These are phyloP conservation scores for Saccharomycopsis hybrid DNA, from an alignment of 1,139 yeast species.

Conservation along the genomic window DNA sequence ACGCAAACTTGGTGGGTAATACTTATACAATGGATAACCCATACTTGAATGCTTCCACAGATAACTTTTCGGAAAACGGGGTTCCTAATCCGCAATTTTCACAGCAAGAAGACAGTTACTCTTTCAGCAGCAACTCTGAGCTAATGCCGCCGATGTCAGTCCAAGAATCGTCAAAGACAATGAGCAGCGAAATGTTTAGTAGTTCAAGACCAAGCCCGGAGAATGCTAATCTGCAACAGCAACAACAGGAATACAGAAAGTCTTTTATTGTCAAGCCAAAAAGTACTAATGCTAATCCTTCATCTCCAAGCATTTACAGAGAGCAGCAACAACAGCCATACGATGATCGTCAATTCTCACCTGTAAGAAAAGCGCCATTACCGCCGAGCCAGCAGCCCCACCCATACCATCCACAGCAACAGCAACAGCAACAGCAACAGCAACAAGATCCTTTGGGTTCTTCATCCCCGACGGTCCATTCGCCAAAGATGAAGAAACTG, in stretches of 20 bases:
- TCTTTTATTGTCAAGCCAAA: background rate
- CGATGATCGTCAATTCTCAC: constrained; percentile 20
- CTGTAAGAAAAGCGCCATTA: constrained; percentile 20
- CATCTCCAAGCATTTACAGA: background rate
- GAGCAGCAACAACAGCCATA: background rate
- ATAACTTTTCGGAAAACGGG: constrained; percentile 5
- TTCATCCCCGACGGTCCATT: background rate
- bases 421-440: too few species aligned
- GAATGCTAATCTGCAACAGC: too few species aligned
- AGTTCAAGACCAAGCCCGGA: too few species aligned
- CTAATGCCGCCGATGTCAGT: constrained; percentile 7
- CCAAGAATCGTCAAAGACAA: too few species aligned
- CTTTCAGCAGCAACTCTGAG: background rate
- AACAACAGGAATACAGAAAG: background rate
- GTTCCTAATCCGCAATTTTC: background rate
- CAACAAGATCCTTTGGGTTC: too few species aligned
- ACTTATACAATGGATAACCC: constrained; percentile 20
- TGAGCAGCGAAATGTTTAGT: too few species aligned
- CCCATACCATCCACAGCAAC: too few species aligned
- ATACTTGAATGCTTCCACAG: constrained; percentile 16
- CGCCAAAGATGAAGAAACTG: background rate
- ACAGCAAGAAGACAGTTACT: constrained; percentile 5
- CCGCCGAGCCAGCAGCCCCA: constrained; percentile 13
- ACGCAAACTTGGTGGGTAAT: too few species aligned
- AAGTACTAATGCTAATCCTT: too few species aligned